Evolutionary conservation across 2,329 filamentous ascomycete species (phyloP), one percentile per base, ranked within the genome.

Genomic region (Aspergillus ustus): DNA sequence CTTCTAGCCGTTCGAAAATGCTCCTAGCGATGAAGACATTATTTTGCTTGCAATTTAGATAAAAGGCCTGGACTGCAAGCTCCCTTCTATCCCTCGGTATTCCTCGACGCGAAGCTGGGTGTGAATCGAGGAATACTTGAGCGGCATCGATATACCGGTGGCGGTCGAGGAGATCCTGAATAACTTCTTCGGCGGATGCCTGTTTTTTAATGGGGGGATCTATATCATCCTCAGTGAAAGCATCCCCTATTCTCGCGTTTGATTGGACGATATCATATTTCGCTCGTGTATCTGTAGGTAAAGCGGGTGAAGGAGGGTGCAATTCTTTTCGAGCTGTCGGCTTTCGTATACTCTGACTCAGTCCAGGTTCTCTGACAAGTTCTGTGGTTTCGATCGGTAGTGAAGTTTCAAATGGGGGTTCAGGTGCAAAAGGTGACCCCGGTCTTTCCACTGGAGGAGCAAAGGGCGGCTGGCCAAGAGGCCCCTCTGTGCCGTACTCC

Each of bases 1-100:
- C 65, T 52, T 77, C 72, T 54, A 79, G 60, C 20, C 73, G 72
- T 20, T 72, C 59, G 53, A 78, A 80, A 2, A 79, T 49, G 52
- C 67, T 72, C 31, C 74, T 66, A n/a, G 78, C 78, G 11, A 78
- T 68, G 53, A 74, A 77, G 1, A 77, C 68, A 49, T 79, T 79
- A 6, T 72, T 72, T 44, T 72, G 69, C 46, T 68, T 69, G 63
- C 78, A 75, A 57, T 78, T 80, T 15, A 67, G 64, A 34, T 71
- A 73, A 59, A 79, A 78, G 6, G 75, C 54, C 17, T 69, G 59
- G 37, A 71, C 61, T 20, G 70, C 72, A 43, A 78, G 69, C 19
- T 75, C 69, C 58, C 71, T 69, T 37, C 67, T 68, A 49, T 70
- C 69, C 19, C 59, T 66, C 6, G 72, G 71, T 31, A 74, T 70